Evolutionary conservation across 1,284 basidiomycete species (phyloP).

Genomic region (Wolfiporia cocos): DNA sequence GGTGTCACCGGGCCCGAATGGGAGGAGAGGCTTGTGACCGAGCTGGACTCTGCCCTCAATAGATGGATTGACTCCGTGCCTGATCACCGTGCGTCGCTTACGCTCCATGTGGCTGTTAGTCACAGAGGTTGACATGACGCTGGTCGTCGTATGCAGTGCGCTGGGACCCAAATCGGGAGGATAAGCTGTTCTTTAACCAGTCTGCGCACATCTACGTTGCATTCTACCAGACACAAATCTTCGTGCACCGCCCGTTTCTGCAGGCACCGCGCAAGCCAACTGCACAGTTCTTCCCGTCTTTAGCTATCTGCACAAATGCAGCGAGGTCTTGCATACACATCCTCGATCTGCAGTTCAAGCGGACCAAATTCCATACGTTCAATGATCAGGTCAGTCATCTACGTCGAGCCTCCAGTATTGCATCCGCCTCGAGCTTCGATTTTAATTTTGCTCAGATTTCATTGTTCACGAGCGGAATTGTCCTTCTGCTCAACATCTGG

Average conservation of each 20-base stretch:
- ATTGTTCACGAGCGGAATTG: background rate
- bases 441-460: too few species aligned
- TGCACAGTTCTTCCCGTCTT: background rate
- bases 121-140: too few species aligned
- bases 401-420: background rate
- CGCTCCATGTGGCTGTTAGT: too few species aligned
- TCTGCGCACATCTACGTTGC: background rate
- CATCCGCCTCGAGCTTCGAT: background rate
- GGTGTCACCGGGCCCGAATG: conserved; percentile 44
- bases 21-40: conserved; percentile 50
- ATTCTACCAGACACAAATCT: background rate
- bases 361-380: background rate
- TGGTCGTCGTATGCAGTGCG: too few species aligned
- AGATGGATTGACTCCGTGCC: conserved; percentile 59
- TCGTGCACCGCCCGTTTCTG: background rate
- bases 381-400: background rate
- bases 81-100: conserved; percentile 38
- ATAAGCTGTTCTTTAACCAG: background rate
- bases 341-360: background rate
- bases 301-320: background rate
- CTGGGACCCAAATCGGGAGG: background rate
- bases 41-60: conserved; percentile 56
- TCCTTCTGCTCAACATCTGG: background rate
- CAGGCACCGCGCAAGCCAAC: background rate
- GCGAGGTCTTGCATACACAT: background rate